phyloP scores from a whole-genome alignment of 345 rosid genomes.

The Populus nigra region DNA sequence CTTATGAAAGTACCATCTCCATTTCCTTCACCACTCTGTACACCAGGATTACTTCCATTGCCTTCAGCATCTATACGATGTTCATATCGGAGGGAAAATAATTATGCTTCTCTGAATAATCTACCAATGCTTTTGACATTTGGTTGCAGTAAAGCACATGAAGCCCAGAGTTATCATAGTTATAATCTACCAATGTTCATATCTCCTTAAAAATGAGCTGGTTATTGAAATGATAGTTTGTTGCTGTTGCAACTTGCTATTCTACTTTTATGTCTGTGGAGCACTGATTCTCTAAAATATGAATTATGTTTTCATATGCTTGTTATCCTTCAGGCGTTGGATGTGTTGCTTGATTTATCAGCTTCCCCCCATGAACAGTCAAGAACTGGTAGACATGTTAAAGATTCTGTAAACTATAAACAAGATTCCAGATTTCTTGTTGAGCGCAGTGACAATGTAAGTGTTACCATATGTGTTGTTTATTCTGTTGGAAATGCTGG shows the following conservation, averaged over 20 bases:
- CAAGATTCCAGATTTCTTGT: constrained; percentile 26
- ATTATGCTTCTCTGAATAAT: not conserved
- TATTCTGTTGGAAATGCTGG: not conserved
- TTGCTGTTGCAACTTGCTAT: not conserved
- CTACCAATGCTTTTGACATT: not conserved
- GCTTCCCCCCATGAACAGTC: constrained; percentile 47
- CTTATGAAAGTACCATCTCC: too few relatives aligned
- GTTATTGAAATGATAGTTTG: not conserved
- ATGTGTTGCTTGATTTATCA: constrained; percentile 66
- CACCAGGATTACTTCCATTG: not conserved
- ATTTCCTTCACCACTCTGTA: not conserved
- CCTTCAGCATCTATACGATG: not conserved
- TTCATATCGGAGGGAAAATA: not conserved
- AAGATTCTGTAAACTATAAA: constrained; percentile 20
- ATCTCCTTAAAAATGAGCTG: not conserved
- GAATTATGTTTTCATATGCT: not conserved
- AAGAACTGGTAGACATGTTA: constrained; percentile 24
- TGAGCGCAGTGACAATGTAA: constrained; percentile 55
- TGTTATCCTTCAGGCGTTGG: constrained; percentile 61
- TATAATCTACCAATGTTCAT: too few relatives aligned
- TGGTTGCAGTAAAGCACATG: not conserved
- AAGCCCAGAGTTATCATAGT: too few relatives aligned
- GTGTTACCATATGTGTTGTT: constrained; percentile 21
- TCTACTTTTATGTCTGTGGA: not conserved
- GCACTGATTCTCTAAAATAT: not conserved